phyloP scores from a whole-genome alignment of 495 filamentous ascomycete genomes.

The Aspergillus egyptiacus region DNA sequence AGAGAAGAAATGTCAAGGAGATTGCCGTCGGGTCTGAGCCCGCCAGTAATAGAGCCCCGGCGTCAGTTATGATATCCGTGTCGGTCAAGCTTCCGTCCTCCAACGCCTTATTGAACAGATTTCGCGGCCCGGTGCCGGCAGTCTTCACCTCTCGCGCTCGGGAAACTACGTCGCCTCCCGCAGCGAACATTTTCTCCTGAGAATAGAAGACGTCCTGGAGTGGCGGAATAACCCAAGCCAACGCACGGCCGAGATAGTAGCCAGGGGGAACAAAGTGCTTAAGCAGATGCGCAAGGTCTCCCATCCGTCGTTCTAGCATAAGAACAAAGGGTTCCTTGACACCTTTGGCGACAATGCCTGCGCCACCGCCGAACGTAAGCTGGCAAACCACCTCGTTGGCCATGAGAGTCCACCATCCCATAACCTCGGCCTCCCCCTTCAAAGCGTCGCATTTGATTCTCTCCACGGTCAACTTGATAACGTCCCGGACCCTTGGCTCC shows the following conservation, averaged over 20 bases:
- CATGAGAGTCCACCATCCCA: slow-evolving; percentile 43
- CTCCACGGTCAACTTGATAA: slow-evolving; percentile 20
- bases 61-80: slow-evolving; percentile 6
- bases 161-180: not conserved
- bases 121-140: not conserved
- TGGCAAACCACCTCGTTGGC: slow-evolving; percentile 40
- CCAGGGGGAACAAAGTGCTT: not conserved
- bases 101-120: not conserved
- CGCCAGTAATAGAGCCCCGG: slow-evolving; percentile 33
- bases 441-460: slow-evolving; percentile 22
- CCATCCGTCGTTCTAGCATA: not conserved
- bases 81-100: not conserved
- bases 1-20: slow-evolving; percentile 38
- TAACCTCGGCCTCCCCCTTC: slow-evolving; percentile 28
- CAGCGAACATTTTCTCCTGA: not conserved
- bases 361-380: slow-evolving; percentile 41
- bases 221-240: not conserved
- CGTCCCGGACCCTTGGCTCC: slow-evolving; percentile 16
- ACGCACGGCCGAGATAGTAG: not conserved
- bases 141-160: not conserved
- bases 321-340: slow-evolving; percentile 13
- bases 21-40: slow-evolving; percentile 47
- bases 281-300: slow-evolving; percentile 1
- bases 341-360: slow-evolving; percentile 25
- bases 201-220: not conserved